Base-by-base conservation (phyloP, 31 red algal species). In the Porphyra umbilicalis region DNA sequence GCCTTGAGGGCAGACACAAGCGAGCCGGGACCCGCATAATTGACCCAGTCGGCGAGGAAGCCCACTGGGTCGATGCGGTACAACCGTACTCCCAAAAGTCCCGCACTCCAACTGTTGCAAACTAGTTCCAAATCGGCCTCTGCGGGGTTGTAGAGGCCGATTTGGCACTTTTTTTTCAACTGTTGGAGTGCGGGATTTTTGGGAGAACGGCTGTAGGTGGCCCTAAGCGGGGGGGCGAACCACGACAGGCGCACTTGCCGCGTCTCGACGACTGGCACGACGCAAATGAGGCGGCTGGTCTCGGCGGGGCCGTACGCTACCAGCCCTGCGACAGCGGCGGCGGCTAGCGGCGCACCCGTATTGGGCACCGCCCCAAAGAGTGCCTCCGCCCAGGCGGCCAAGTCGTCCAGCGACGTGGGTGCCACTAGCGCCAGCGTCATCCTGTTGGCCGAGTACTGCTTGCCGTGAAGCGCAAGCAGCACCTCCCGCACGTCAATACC, bases 361-460 rank as follows among this genome's bases (percentile, higher is more conserved):
- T 97, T 94, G 14, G 77, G 82, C 42, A 97, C 87, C 20, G 57
- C 78, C 16, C 90, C 90, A 84, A 97, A 97, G 34, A 92, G 76
- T 34, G 85, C 89, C 25, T 35, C 68, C 30, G 90, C 91, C 91
- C 87, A 92, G 39, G 85, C 38, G 76, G 90, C 85, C 38, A 97
- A 39, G 29, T 79, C 32, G 83, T 97, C 95, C 31, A 97, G 68
- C 14, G 80, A 38, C 33, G 88, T 77, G 16, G 89, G 89, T 18
- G 86, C 89, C 37, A 89, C 82, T 4, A 99, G 79, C 79, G 83
- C 89, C 16, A 99, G 84, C 10, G 75, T 80, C 97, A 99, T 99
- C 16, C 93, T 33, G 85, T 99, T 95, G 10, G 97, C 87, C 4
- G 89, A 90, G 79, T 99, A 99, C 77, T 94, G 92, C n/a, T 83